A percentile compares a stretch with the other conserved stretches of the same genome.
These are phyloP conservation scores for Ilyonectria destructans DNA, from an alignment of 2,329 filamentous ascomycete genomes.

Conservation along the genomic window DNA sequence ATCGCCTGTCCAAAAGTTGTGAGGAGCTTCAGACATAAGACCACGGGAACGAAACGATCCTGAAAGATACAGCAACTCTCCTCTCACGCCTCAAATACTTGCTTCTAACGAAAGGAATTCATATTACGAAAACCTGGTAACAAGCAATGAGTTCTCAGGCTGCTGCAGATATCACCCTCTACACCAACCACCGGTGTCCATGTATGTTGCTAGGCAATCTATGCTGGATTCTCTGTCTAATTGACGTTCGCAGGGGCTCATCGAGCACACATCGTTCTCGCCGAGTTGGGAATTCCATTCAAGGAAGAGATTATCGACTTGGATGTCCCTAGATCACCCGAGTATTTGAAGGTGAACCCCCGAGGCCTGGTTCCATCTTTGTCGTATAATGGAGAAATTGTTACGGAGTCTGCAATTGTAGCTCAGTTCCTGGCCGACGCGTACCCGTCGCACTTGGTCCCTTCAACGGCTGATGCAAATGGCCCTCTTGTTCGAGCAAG, in stretches of 20 bases:
- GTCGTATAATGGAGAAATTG: conserved; percentile 76
- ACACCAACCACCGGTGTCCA: conserved; percentile 80
- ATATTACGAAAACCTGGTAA: neutral
- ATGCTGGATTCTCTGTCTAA: neutral
- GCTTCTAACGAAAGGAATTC: neutral
- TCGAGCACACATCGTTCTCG: conserved; percentile 80
- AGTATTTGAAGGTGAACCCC: conserved; percentile 85
- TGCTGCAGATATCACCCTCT: conserved; percentile 69
- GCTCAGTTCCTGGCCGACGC: conserved; percentile 79
- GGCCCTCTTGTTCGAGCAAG: conserved; percentile 76
- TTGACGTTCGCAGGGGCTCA: conserved; percentile 71
- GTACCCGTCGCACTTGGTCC: conserved; percentile 78
- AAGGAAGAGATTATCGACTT: conserved; percentile 84
- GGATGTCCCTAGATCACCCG: conserved; percentile 76
- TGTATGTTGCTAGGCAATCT: conserved; percentile 58
- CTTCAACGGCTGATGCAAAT: conserved; percentile 66
- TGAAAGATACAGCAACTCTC: neutral
- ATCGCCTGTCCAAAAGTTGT: neutral
- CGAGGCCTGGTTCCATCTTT: conserved; percentile 84
- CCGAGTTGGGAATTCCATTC: conserved; percentile 76
- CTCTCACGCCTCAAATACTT: neutral
- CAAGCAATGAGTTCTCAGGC: conserved; percentile 40
- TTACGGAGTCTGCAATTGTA: conserved; percentile 84
- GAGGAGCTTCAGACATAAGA: too few relatives aligned
- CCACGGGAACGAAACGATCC: too few relatives aligned